A percentile compares a stretch with the other conserved stretches of the same genome.
phyloP scores from a whole-genome alignment of 1,284 basidiomycete genomes.

The Kwoniella shivajii region DNA sequence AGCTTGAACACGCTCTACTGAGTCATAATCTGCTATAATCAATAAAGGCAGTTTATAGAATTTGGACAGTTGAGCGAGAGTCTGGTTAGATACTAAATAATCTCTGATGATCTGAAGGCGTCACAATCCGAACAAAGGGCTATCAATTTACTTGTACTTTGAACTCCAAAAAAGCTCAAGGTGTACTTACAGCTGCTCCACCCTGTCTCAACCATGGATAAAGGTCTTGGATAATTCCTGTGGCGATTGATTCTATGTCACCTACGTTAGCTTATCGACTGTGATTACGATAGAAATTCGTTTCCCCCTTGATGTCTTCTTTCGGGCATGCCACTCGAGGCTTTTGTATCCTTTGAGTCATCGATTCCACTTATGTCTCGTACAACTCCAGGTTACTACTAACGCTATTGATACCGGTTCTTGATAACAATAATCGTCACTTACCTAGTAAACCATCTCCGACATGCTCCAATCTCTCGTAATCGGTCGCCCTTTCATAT shows the following conservation, averaged over 20 bases:
- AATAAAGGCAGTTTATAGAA: constrained; percentile 33
- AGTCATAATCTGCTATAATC: constrained; percentile 22
- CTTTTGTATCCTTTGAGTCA: too few species aligned
- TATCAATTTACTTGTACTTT: too few species aligned
- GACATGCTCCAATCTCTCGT: constrained; percentile 45
- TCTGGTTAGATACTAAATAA: constrained; percentile 34
- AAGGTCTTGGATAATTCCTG: constrained; percentile 36
- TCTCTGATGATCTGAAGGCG: constrained; percentile 32
- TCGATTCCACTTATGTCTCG: too few species aligned
- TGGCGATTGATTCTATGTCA: constrained; percentile 27
- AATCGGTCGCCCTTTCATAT: constrained; percentile 20
- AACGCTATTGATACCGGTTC: too few species aligned
- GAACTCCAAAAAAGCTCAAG: background rate
- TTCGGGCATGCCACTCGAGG: too few species aligned
- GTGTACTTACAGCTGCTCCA: constrained; percentile 33
- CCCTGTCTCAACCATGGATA: constrained; percentile 35
- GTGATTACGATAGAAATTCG: background rate
- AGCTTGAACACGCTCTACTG: background rate
- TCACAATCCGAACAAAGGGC: background rate
- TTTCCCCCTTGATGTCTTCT: background rate
- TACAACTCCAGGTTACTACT: too few species aligned
- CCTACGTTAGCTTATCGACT: background rate
- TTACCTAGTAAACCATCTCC: constrained; percentile 39
- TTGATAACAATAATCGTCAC: too few species aligned
- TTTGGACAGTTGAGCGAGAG: constrained; percentile 35